phyloP scores from a whole-genome alignment of 495 filamentous ascomycete genomes.

The Parmelia sp. region DNA sequence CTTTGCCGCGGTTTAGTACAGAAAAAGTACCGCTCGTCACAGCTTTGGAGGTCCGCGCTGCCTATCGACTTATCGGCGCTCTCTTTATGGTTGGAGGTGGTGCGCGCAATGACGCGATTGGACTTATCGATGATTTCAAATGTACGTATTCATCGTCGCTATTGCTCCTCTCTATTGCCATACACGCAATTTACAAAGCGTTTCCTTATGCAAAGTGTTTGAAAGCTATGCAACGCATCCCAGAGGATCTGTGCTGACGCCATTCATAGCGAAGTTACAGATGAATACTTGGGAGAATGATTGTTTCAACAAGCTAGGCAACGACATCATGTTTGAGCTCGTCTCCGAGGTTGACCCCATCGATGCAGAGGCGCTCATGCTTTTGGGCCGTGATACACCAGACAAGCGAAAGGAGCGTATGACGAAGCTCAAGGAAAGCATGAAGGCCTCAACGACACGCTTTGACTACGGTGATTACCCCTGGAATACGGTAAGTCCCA shows the following conservation, averaged over 20 bases:
- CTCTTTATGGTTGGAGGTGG: conserved; percentile 31
- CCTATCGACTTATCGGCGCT: conserved; percentile 14
- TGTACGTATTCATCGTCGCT: not conserved
- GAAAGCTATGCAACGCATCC: not conserved
- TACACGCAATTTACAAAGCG: not conserved
- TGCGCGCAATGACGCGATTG: conserved; percentile 25
- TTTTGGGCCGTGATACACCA: not conserved
- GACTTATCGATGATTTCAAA: conserved; percentile 17
- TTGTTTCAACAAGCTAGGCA: conserved; percentile 1
- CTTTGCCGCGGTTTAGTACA: not conserved
- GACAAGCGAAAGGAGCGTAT: not conserved
- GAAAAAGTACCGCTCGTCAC: not conserved
- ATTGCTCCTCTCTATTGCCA: not conserved
- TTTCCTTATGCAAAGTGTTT: not conserved
- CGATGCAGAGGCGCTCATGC: not conserved
- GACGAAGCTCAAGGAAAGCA: not conserved
- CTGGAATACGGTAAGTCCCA: not conserved
- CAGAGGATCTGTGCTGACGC: not conserved
- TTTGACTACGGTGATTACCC: not conserved
- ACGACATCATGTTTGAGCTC: conserved; percentile 1
- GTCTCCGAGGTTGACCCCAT: not conserved
- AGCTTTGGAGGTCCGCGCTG: conserved; percentile 9
- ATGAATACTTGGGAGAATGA: not conserved
- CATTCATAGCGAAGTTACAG: not conserved
- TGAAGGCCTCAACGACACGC: no score